These are phyloP conservation scores for Aspergillus quadricinctus DNA, from an alignment of 2,329 filamentous ascomycete genomes.

Conservation along the genomic window DNA sequence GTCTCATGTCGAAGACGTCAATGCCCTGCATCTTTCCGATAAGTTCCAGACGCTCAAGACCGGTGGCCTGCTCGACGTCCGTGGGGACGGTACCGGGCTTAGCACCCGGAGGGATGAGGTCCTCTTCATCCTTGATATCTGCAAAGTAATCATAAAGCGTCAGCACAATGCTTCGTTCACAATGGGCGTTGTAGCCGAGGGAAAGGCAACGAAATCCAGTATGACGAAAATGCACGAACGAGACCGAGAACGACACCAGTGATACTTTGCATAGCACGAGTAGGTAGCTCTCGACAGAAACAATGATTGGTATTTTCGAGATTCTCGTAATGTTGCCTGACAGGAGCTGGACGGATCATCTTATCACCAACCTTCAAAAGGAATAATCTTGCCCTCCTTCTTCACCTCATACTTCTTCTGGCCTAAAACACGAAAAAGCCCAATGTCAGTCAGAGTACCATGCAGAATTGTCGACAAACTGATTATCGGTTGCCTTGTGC, in stretches of 20 bases:
- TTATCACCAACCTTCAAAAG: conserved; percentile 41
- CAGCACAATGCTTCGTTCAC: conserved; percentile 12
- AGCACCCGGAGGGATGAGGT: conserved; percentile 82
- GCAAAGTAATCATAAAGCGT: conserved; percentile 17
- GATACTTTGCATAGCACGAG: neutral
- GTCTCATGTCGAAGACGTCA: conserved; percentile 97
- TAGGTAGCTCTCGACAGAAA: neutral
- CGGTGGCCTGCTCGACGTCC: conserved; percentile 92
- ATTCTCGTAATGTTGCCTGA: neutral
- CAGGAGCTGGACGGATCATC: neutral
- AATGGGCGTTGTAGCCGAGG: neutral
- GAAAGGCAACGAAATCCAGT: neutral
- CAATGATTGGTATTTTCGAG: neutral
- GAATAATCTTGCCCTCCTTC: conserved; percentile 40
- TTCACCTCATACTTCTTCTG: conserved; percentile 39
- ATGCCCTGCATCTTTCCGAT: conserved; percentile 99
- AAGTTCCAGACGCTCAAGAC: conserved; percentile 97
- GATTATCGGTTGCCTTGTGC: neutral
- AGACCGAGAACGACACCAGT: neutral
- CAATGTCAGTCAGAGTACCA: conserved; percentile 20
- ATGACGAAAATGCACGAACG: neutral
- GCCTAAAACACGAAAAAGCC: conserved; percentile 19
- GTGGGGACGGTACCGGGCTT: conserved; percentile 78
- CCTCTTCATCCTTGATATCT: conserved; percentile 81
- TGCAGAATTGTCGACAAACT: neutral